Conservation (phyloP, 2,329 filamentous ascomycete genomes). For the Verticillium zaregamsianum region DNA sequence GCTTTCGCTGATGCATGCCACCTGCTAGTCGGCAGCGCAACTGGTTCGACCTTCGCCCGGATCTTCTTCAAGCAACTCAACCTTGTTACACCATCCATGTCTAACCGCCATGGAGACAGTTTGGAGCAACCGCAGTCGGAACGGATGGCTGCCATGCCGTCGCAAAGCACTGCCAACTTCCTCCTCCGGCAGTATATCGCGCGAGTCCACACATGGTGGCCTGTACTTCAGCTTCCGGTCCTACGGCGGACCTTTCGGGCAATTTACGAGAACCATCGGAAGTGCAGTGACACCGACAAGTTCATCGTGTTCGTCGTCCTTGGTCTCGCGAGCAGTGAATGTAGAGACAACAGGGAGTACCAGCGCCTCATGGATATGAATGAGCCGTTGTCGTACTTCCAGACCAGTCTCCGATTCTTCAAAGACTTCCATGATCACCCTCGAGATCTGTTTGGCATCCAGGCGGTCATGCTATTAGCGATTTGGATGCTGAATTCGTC, state of each 20-base stretch:
- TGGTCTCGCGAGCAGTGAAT: conserved; percentile 13
- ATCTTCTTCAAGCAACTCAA: conserved; percentile 20
- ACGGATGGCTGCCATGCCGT: conserved; percentile 15
- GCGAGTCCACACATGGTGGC: conserved; percentile 21
- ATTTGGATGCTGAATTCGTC: conserved; percentile 20
- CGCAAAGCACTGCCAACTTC: conserved; percentile 11
- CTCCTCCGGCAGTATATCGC: conserved; percentile 16
- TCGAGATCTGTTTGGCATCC: conserved; percentile 14
- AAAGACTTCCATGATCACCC: conserved; percentile 13
- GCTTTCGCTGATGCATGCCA: neutral
- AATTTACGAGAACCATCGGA: conserved; percentile 11
- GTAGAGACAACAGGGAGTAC: conserved; percentile 10
- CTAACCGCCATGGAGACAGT: neutral
- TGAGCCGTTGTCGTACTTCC: conserved; percentile 14
- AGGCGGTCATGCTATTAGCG: conserved; percentile 16
- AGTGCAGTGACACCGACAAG: conserved; percentile 11
- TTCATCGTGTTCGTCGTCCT: conserved; percentile 15
- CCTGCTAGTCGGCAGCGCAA: conserved; percentile 15
- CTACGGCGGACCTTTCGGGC: conserved; percentile 10
- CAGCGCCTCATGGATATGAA: conserved; percentile 17
- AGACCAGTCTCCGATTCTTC: conserved; percentile 17
- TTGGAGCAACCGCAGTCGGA: neutral
- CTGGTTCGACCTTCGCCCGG: conserved; percentile 19
- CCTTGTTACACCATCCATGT: conserved; percentile 1
- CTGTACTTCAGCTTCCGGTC: conserved; percentile 15